Evolutionary conservation across 2,329 filamentous ascomycete genomes (phyloP).

Genomic region (Colletotrichum sp.): DNA sequence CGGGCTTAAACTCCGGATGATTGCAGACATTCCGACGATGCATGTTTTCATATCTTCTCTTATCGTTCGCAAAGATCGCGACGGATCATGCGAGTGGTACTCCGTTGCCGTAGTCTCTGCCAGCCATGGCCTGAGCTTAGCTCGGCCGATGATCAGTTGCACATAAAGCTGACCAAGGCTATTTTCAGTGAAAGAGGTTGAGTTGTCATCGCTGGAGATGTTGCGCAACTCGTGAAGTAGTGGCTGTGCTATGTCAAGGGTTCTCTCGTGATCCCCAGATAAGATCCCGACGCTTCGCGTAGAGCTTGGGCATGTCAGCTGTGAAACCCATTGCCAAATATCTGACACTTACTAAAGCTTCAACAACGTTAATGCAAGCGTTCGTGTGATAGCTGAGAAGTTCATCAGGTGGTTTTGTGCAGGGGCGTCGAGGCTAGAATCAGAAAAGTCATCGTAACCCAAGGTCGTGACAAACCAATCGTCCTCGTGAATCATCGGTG

Average conservation of each 20-base stretch:
- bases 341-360: not conserved
- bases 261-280: not conserved
- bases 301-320: not conserved
- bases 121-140: not conserved
- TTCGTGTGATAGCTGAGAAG: not conserved
- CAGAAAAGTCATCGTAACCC: not conserved
- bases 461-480: not conserved
- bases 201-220: rapidly evolving
- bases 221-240: not conserved
- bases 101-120: not conserved
- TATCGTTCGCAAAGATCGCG: not conserved
- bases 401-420: not conserved
- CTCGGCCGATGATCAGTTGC: not conserved
- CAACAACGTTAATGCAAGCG: not conserved
- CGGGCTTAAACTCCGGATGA: not conserved
- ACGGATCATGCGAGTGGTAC: too few relatives aligned
- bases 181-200: not conserved
- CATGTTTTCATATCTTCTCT: not conserved
- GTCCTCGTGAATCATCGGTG: slow-evolving; percentile 3
- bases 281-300: not conserved
- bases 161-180: not conserved
- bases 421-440: not conserved
- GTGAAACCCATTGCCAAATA: not conserved
- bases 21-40: not conserved
- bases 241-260: not conserved